phyloP scores from a whole-genome alignment of 805 yeast genomes.

The Candida krabiensis region DNA sequence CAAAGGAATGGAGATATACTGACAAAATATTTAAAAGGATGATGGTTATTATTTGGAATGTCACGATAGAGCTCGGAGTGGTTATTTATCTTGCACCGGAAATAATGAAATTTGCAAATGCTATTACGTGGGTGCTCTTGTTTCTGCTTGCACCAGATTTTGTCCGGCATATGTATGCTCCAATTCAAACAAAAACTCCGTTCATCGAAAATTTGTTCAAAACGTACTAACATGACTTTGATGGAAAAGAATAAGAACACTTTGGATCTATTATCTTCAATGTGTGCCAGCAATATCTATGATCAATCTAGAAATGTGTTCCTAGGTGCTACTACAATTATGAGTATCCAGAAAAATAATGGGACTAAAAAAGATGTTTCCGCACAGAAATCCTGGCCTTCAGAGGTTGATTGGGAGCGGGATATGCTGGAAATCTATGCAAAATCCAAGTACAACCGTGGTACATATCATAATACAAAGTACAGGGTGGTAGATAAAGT shows the following conservation, averaged over 20 bases:
- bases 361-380: slow-evolving; percentile 9
- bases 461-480: slow-evolving; percentile 1
- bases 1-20: too few species aligned
- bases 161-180: slow-evolving; percentile 26
- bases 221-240: not conserved
- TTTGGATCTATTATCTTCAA: slow-evolving; percentile 16
- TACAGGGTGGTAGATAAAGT: not conserved
- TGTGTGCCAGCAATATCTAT: slow-evolving; percentile 19
- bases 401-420: slow-evolving; percentile 22
- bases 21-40: slow-evolving; percentile 17
- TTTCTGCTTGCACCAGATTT: slow-evolving; percentile 22
- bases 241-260: slow-evolving; percentile 21
- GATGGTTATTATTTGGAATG: slow-evolving; percentile 25
- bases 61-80: slow-evolving; percentile 20
- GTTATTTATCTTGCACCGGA: slow-evolving; percentile 19
- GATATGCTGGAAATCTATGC: slow-evolving; percentile 12
- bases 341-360: slow-evolving; percentile 2
- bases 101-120: slow-evolving; percentile 28
- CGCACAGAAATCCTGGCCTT: slow-evolving; percentile 19
- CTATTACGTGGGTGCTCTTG: slow-evolving; percentile 26
- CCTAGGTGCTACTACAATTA: slow-evolving; percentile 5
- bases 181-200: too few species aligned
- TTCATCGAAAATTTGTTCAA: too few species aligned
- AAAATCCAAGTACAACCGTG: slow-evolving; percentile 1
- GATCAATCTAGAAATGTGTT: slow-evolving; percentile 13